Evolutionary conservation across 1,284 basidiomycete genomes (phyloP).

Genomic region (Vanrija pseudolonga): DNA sequence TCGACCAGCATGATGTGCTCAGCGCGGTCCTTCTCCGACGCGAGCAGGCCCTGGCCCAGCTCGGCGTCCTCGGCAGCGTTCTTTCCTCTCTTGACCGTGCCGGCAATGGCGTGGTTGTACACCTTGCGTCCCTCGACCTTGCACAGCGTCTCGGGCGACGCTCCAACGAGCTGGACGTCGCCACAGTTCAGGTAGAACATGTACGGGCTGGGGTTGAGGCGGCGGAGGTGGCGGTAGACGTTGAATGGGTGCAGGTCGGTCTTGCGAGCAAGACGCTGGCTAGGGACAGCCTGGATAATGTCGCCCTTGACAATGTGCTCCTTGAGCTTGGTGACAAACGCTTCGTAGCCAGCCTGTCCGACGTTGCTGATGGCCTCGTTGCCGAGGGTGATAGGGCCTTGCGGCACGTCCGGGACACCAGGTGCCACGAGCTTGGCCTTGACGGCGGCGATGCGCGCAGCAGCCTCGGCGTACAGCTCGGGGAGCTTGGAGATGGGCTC

Average conservation of each 20-base stretch:
- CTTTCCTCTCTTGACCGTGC: constrained; percentile 84
- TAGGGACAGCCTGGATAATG: constrained; percentile 98
- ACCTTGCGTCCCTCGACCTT: constrained; percentile 91
- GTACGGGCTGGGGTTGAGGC: constrained; percentile 96
- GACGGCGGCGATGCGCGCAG: constrained; percentile 69
- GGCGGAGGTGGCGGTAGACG: constrained; percentile 85
- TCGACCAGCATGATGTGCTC: constrained; percentile 99
- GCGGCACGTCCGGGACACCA: constrained; percentile 58
- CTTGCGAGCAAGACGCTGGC: constrained; percentile 78
- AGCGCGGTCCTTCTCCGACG: constrained; percentile 90
- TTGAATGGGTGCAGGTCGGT: constrained; percentile 96
- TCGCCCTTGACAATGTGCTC: constrained; percentile 93
- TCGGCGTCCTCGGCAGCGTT: constrained; percentile 78
- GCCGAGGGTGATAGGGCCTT: constrained; percentile 55
- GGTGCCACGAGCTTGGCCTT: constrained; percentile 62
- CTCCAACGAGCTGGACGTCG: constrained; percentile 88
- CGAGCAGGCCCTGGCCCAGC: constrained; percentile 68
- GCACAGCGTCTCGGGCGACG: constrained; percentile 95
- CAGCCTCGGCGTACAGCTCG: constrained; percentile 77
- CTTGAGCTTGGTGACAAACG: constrained; percentile 87
- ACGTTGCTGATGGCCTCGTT: constrained; percentile 79
- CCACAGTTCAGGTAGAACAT: constrained; percentile 99
- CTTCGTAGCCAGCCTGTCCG: constrained; percentile 87
- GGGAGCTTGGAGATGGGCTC: constrained; percentile 56
- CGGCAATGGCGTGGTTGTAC: constrained; percentile 97